Conservation (phyloP, 306 rosid species). For the Carpinus viminea region DNA sequence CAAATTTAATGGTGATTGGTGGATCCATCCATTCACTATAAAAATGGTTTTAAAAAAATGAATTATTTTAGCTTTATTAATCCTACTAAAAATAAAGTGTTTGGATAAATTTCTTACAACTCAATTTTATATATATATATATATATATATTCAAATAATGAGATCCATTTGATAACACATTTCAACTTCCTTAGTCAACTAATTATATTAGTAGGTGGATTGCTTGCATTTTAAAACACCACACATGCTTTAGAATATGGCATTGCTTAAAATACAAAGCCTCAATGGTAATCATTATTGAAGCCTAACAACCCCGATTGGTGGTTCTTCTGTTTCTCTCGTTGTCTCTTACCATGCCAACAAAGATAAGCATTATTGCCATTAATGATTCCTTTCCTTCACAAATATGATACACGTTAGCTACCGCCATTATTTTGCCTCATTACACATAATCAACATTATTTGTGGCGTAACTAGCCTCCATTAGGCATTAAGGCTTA, state of each 20-base stretch:
- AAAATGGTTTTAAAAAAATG: no score
- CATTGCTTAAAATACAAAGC: constrained; percentile 4
- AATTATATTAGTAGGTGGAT: constrained; percentile 32
- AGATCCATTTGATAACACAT: background rate
- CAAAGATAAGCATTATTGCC: background rate
- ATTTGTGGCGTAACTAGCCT: no score
- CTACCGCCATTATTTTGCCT: no score
- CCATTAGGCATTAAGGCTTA: no score
- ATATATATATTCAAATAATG: background rate
- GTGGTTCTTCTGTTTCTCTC: background rate
- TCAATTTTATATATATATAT: background rate
- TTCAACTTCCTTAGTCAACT: background rate
- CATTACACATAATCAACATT: no score
- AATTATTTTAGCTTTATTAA: no score
- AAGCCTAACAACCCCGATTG: constrained; percentile 24
- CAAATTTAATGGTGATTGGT: no score
- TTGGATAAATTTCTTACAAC: no score
- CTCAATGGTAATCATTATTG: constrained; percentile 35
- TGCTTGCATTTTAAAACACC: constrained; percentile 43
- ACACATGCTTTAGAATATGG: constrained; percentile 2
- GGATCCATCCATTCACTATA: no score
- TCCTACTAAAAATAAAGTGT: no score
- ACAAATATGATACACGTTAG: no score
- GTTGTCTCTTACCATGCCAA: background rate
- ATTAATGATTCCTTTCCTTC: background rate